Evolutionary conservation across 768 basidiomycete species (phyloP), one percentile per base, ranked within the genome.

Genomic region (Mycena rosella): DNA sequence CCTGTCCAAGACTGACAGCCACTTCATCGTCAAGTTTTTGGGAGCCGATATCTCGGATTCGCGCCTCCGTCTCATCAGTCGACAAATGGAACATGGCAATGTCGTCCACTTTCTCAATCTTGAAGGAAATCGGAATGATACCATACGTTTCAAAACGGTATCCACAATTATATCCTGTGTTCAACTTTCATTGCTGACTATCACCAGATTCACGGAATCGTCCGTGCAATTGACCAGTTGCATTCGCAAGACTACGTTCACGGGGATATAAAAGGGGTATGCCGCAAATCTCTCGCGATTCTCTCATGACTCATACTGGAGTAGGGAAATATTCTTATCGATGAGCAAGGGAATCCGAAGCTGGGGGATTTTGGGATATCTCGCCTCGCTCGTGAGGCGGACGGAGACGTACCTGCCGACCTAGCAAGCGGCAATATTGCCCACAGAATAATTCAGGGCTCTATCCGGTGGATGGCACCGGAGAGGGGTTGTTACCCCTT

Each of bases 291-390:
- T 24, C 26, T 17, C 2, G 3, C 24, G 29, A 27, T n/a, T 11
- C 22, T 60, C 18, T 27, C 34, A n/a, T n/a, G 6, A 20, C 26
- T 60, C 3, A 60, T 27, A 22, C 49, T 48, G 36, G 10, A 4
- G 15, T 24, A 61, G 49, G 48, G 49, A 20, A 61, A 61, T 32
- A 27, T 61, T 10, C 49, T 61, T 36, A 36, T 61, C 13, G 49
- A 52, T 29, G 49, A 51, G 3, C 5, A 22, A 3, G 49, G 49
- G 8, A 29, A 29, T 52, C 60, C 60, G 2, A 51, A 22, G 6
- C 49, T 61, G 8, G 60, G 45, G 10, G 60, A 61, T 52, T 61
- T 61, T 20, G 60, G 60, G 18, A 61, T 61, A 27, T 61, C 60
- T 17, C 47, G 51, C 18, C 36, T 61, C 7, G 27, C 38, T 24